These are phyloP conservation scores for Casuarina cunninghamiana DNA, from an alignment of 306 rosid genomes.

Conservation along the genomic window DNA sequence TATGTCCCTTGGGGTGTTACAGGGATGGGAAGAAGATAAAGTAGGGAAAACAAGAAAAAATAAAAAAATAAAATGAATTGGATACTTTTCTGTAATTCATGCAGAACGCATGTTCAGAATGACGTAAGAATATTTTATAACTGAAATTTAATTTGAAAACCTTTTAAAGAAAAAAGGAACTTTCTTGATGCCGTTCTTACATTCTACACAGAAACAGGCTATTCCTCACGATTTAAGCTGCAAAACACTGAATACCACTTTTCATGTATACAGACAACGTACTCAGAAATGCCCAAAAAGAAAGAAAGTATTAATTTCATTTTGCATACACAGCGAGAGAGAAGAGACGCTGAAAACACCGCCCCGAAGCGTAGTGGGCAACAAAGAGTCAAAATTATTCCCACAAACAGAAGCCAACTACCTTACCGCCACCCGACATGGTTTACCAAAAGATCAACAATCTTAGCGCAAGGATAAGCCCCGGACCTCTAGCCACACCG, in stretches of 20 bases:
- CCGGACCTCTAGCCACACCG: slow-evolving; percentile 5
- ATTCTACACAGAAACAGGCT: too few relatives aligned
- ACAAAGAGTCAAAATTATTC: neutral
- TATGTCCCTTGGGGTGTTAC: too few relatives aligned
- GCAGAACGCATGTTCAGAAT: too few relatives aligned
- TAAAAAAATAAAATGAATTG: too few relatives aligned
- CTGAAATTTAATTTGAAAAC: too few relatives aligned
- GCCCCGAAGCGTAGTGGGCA: neutral
- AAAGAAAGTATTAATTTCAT: neutral
- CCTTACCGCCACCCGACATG: neutral
- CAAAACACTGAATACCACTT: neutral
- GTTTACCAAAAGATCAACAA: neutral
- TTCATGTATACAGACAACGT: neutral
- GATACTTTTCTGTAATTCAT: neutral
- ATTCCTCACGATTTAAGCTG: neutral
- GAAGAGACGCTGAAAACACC: neutral
- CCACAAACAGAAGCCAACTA: neutral
- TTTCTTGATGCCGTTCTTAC: too few relatives aligned
- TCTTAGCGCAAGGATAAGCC: neutral
- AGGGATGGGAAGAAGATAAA: too few relatives aligned
- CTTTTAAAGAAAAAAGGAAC: too few relatives aligned
- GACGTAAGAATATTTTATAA: too few relatives aligned
- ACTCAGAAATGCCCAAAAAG: neutral
- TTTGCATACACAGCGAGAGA: neutral
- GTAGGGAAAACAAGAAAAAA: too few relatives aligned